phyloP scores from a whole-genome alignment of 1,284 basidiomycete genomes.

The Trichosporon sp. region DNA sequence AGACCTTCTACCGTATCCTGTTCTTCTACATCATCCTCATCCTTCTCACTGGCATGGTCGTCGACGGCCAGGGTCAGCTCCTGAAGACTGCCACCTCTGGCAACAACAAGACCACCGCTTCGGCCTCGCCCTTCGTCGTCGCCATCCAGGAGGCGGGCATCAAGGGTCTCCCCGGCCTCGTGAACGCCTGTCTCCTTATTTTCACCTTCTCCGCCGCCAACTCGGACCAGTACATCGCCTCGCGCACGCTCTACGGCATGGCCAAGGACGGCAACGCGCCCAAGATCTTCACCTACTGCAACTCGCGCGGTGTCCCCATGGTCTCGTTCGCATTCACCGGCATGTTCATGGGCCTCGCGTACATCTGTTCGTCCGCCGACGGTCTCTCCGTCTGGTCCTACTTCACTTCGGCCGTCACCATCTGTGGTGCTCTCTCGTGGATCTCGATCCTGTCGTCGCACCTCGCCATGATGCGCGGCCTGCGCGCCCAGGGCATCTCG shows the following conservation, averaged over 20 bases:
- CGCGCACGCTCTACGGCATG: slow-evolving; percentile 56
- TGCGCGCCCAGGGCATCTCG: slow-evolving; percentile 59
- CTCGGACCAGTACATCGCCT: slow-evolving; percentile 56
- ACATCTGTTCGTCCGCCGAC: slow-evolving; percentile 29
- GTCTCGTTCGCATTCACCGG: slow-evolving; percentile 47
- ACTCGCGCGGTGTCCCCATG: slow-evolving; percentile 51
- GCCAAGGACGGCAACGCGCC: slow-evolving; percentile 56
- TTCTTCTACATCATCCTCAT: slow-evolving; percentile 60
- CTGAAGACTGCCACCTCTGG: slow-evolving; percentile 52
- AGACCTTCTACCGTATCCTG: slow-evolving; percentile 57
- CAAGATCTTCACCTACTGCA: slow-evolving; percentile 52
- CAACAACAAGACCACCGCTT: slow-evolving; percentile 58
- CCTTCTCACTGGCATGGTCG: slow-evolving; percentile 63
- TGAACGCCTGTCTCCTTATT: slow-evolving; percentile 48
- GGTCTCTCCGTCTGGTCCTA: slow-evolving; percentile 58
- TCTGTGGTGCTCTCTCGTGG: slow-evolving; percentile 68
- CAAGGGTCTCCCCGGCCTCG: slow-evolving; percentile 49
- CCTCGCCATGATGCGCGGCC: slow-evolving; percentile 66
- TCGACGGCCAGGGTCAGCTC: slow-evolving; percentile 43
- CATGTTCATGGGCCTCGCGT: slow-evolving; percentile 45
- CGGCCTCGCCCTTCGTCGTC: slow-evolving; percentile 68
- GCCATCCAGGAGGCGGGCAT: slow-evolving; percentile 52
- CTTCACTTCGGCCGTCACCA: slow-evolving; percentile 66
- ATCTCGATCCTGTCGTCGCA: slow-evolving; percentile 65
- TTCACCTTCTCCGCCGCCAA: slow-evolving; percentile 56